These are phyloP conservation scores for Raddia guianensis DNA, from an alignment of 176 grass and related monocot species.

Conservation along the genomic window DNA sequence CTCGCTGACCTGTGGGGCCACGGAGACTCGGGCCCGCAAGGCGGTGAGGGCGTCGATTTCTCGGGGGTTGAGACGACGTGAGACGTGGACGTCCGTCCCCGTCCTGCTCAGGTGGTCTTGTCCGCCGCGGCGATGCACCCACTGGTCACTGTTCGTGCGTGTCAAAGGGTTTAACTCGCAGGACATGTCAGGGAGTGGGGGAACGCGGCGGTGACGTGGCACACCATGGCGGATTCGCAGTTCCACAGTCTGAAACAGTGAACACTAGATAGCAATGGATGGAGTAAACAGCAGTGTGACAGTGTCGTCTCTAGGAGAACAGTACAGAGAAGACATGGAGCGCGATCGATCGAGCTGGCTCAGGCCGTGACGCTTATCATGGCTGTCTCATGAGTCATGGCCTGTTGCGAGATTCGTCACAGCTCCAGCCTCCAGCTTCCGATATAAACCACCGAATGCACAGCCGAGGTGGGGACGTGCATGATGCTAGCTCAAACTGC, in stretches of 20 bases:
- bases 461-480: not conserved
- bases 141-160: not conserved
- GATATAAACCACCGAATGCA: conserved; percentile 26
- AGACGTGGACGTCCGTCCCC: not conserved
- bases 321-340: not conserved
- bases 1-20: not conserved
- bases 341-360: not conserved
- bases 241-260: too few species aligned
- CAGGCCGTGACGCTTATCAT: not conserved
- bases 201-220: conserved; percentile 22
- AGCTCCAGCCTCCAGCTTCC: conserved; percentile 20
- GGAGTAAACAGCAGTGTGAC: too few species aligned
- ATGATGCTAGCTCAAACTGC: not conserved
- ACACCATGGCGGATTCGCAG: not conserved
- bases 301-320: not conserved
- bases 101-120: not conserved
- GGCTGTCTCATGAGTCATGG: too few species aligned
- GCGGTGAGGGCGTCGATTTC: not conserved
- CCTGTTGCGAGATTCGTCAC: not conserved
- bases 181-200: not conserved
- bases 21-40: fast-evolving
- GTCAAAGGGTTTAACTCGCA: conserved; percentile 22
- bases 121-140: not conserved
- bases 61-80: not conserved
- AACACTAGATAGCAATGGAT: not conserved